phyloP scores from a whole-genome alignment of 208 protist species.

The Acanthamoeba royreba region DNA sequence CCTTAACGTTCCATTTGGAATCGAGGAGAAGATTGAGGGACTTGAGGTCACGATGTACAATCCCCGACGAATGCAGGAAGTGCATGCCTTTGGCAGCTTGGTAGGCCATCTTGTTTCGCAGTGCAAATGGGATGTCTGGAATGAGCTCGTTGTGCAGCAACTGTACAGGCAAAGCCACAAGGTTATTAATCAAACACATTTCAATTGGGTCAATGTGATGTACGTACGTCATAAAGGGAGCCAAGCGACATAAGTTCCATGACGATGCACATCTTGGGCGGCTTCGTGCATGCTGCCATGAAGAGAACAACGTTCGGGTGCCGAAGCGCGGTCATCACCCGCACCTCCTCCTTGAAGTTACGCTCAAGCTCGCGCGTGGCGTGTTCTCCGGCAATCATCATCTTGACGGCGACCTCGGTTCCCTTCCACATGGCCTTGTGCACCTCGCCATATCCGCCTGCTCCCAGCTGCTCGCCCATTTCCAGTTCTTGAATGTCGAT shows the following conservation, averaged over 20 bases:
- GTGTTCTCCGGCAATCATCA: neutral
- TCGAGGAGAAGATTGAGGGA: constrained; percentile 20
- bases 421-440: constrained; percentile 33
- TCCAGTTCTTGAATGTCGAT: constrained; percentile 9
- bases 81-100: constrained; percentile 29
- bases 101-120: neutral
- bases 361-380: neutral
- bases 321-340: neutral
- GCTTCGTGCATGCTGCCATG: constrained; percentile 13
- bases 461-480: constrained; percentile 2
- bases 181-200: neutral
- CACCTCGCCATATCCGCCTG: constrained; percentile 2
- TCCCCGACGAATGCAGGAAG: neutral
- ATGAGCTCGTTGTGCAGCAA: neutral
- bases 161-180: neutral
- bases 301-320: constrained; percentile 39
- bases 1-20: constrained; percentile 25
- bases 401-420: constrained; percentile 38
- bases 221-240: neutral
- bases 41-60: neutral
- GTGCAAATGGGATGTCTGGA: neutral
- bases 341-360: constrained; percentile 35
- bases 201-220: neutral
- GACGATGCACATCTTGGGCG: neutral
- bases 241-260: neutral